A percentile compares a stretch with the other conserved stretches of the same genome.
Evolutionary conservation across 352 stramenopile species (phyloP).

Genomic region (Pythium diclinum): DNA sequence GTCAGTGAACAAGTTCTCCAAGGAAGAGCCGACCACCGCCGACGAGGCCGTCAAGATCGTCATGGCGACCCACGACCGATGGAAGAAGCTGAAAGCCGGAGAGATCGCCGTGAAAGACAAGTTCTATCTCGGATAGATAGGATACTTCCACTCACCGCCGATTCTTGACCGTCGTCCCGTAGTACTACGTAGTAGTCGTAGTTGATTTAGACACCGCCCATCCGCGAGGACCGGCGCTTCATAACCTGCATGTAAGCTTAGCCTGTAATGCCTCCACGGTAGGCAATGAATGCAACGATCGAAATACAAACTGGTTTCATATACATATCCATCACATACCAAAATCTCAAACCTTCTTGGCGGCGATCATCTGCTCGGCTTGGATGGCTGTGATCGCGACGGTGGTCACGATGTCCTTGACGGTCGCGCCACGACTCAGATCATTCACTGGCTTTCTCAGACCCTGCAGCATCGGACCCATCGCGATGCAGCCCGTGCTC

Average conservation of each 20-base stretch:
- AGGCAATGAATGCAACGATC: background rate
- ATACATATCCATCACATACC: background rate
- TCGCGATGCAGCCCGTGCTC: conserved; percentile 68
- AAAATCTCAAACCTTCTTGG: background rate
- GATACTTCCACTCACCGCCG: background rate
- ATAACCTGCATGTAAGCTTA: background rate
- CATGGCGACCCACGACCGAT: conserved; percentile 60
- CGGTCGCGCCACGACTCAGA: conserved; percentile 78
- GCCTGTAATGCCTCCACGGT: background rate
- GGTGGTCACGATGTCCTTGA: conserved; percentile 90
- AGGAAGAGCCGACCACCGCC: conserved; percentile 52
- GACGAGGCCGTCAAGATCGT: conserved; percentile 67
- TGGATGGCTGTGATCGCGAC: conserved; percentile 88
- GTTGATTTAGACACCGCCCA: conserved; percentile 1
- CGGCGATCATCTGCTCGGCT: conserved; percentile 40
- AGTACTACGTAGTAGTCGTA: background rate
- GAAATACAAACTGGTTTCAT: background rate
- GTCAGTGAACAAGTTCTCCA: conserved; percentile 90
- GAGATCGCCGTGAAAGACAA: conserved; percentile 60
- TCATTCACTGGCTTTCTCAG: conserved; percentile 89
- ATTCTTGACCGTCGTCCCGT: background rate
- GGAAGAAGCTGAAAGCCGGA: conserved; percentile 63
- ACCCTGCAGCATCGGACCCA: conserved; percentile 88
- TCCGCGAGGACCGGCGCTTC: background rate
- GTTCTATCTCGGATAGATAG: conserved; percentile 48